Conservation (phyloP, 2,329 filamentous ascomycete species). For the Akanthomyces uredinophilus region DNA sequence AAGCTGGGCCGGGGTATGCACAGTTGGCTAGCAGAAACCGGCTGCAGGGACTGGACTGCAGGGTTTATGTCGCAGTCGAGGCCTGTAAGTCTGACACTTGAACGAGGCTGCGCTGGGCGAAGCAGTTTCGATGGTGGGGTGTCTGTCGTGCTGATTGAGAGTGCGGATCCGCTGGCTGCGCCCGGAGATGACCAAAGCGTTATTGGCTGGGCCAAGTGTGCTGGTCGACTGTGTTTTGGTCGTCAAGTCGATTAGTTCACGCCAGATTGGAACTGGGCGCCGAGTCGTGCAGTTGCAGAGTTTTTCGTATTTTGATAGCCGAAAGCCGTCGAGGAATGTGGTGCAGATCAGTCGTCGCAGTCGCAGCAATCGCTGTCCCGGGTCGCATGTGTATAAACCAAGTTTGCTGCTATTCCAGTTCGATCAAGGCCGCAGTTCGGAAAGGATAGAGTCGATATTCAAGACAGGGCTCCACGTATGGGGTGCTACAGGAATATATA, state of each 20-base stretch:
- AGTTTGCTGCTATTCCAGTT: slow-evolving; percentile 2
- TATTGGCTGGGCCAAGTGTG: not conserved
- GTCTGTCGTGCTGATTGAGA: not conserved
- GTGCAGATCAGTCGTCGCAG: not conserved
- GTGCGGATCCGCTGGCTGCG: slow-evolving; percentile 6
- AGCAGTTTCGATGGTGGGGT: slow-evolving; percentile 9
- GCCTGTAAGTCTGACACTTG: slow-evolving; percentile 5
- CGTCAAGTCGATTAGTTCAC: not conserved
- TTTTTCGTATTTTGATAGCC: not conserved
- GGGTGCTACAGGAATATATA: slow-evolving; percentile 14
- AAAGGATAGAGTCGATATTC: slow-evolving; percentile 6
- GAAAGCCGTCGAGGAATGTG: not conserved
- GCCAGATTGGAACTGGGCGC: not conserved
- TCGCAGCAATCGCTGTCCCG: not conserved
- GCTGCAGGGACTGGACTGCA: slow-evolving; percentile 13
- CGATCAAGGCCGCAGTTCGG: not conserved
- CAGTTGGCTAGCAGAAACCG: slow-evolving; percentile 7
- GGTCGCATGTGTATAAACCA: not conserved
- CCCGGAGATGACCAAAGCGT: not conserved
- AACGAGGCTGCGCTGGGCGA: slow-evolving; percentile 6
- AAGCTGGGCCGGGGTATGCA: slow-evolving; percentile 1
- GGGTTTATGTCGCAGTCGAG: slow-evolving; percentile 3
- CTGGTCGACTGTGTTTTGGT: slow-evolving; percentile 1
- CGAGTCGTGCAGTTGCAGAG: not conserved
- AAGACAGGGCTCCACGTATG: slow-evolving; percentile 10